phyloP scores from a whole-genome alignment of 1,139 yeast species.

The Hyphopichia wangnamkhiaoensis region DNA sequence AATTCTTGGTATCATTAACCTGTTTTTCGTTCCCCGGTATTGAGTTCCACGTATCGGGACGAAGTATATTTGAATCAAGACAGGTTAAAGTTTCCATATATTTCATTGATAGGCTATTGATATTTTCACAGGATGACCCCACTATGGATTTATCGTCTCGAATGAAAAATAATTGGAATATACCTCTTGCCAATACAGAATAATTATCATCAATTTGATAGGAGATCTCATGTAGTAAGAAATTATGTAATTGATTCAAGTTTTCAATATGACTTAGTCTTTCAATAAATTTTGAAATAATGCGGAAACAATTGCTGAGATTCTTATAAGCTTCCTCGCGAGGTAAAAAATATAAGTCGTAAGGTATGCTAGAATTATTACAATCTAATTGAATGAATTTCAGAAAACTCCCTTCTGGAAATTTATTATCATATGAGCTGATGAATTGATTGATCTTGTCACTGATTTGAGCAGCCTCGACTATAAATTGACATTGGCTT shows the following conservation, averaged over 20 bases:
- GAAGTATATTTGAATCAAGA: conserved; percentile 22
- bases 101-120: conserved; percentile 18
- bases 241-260: conserved; percentile 36
- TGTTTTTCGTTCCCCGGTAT: conserved; percentile 16
- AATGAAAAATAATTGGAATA: conserved; percentile 60
- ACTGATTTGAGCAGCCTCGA: conserved; percentile 10
- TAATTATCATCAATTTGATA: conserved; percentile 28
- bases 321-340: conserved; percentile 28
- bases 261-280: conserved; percentile 24
- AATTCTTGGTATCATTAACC: conserved; percentile 9
- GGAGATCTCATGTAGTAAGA: conserved; percentile 33
- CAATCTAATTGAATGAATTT: conserved; percentile 56
- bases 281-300: conserved; percentile 25
- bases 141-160: conserved; percentile 60
- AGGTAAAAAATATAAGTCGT: conserved; percentile 31
- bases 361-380: conserved; percentile 62
- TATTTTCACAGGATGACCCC: conserved; percentile 22
- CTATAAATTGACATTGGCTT: conserved; percentile 8
- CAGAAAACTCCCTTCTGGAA: conserved; percentile 36
- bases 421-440: conserved; percentile 5
- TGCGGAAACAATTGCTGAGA: conserved; percentile 36
- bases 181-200: conserved; percentile 59
- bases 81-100: conserved; percentile 29
- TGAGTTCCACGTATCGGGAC: conserved; percentile 24
- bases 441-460: not conserved